These are phyloP conservation scores for Luzula sylvatica DNA, from an alignment of 176 grass and related monocot species.

Conservation along the genomic window DNA sequence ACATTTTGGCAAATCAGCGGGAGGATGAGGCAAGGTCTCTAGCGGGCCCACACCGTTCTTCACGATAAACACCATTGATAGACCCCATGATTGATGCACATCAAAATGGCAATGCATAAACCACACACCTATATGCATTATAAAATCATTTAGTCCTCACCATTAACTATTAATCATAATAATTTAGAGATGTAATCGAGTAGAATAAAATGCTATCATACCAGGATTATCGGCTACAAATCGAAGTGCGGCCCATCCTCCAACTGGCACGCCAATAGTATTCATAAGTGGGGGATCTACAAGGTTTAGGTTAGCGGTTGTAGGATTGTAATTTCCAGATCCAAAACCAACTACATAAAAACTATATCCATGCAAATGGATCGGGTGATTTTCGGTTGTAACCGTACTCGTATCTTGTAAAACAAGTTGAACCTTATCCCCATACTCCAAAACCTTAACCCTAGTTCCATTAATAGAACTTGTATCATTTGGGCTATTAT, in stretches of 20 bases:
- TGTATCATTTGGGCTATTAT: constrained; percentile 10
- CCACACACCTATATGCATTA: constrained; percentile 21
- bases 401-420: constrained; percentile 15
- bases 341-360: constrained; percentile 16
- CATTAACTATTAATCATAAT: too few relatives aligned
- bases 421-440: constrained; percentile 8
- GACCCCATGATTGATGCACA: constrained; percentile 5
- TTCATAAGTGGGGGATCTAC: constrained; percentile 17
- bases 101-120: constrained; percentile 30
- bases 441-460: constrained; percentile 12
- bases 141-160: not conserved
- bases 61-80: constrained; percentile 10
- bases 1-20: constrained; percentile 10
- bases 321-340: constrained; percentile 12
- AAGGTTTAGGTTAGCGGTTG: constrained; percentile 4
- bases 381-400: constrained; percentile 6
- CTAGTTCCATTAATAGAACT: constrained; percentile 2
- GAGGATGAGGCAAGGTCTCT: constrained; percentile 17
- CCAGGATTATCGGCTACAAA: constrained; percentile 23
- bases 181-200: too few relatives aligned
- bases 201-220: not conserved
- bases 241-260: constrained; percentile 15
- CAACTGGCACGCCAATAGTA: constrained; percentile 10
- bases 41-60: constrained; percentile 51
- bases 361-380: constrained; percentile 26